Conservation (phyloP, 202 grass and related monocot species). For the Carex arenaria region DNA sequence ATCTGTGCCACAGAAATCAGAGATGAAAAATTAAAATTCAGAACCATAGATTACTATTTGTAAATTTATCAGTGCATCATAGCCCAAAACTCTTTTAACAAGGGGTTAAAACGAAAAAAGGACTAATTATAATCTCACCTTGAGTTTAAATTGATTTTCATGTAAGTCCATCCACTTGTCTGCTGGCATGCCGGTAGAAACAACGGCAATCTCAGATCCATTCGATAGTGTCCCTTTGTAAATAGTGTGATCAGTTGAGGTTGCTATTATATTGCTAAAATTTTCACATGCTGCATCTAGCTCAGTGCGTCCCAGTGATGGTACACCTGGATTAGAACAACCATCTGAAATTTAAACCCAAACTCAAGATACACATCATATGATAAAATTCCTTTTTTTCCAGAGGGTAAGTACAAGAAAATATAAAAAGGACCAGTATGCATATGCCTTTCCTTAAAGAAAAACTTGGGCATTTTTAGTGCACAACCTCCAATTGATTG, state of each 20-base stretch:
- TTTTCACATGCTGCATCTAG: conserved; percentile 64
- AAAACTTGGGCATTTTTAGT: neutral
- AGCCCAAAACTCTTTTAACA: neutral
- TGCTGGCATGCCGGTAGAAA: conserved; percentile 34
- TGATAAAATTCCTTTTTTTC: neutral
- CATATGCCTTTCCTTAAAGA: neutral
- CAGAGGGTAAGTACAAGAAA: neutral
- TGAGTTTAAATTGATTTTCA: conserved; percentile 61
- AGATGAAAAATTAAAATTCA: neutral
- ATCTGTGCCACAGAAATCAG: conserved; percentile 42
- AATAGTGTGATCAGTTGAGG: conserved; percentile 44
- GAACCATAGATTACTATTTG: neutral
- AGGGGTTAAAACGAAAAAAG: neutral
- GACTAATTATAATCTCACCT: conserved; percentile 36
- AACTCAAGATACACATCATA: neutral
- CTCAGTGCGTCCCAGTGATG: conserved; percentile 51
- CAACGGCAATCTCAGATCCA: conserved; percentile 81
- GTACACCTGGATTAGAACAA: conserved; percentile 34
- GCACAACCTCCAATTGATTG: neutral
- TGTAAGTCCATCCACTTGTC: conserved; percentile 39
- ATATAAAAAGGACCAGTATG: neutral
- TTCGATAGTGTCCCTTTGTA: conserved; percentile 87
- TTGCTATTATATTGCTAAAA: conserved; percentile 84
- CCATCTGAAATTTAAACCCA: neutral
- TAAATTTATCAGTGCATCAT: neutral